Base-by-base conservation (phyloP, 768 basidiomycete genomes). In the Lactarius tabidus region DNA sequence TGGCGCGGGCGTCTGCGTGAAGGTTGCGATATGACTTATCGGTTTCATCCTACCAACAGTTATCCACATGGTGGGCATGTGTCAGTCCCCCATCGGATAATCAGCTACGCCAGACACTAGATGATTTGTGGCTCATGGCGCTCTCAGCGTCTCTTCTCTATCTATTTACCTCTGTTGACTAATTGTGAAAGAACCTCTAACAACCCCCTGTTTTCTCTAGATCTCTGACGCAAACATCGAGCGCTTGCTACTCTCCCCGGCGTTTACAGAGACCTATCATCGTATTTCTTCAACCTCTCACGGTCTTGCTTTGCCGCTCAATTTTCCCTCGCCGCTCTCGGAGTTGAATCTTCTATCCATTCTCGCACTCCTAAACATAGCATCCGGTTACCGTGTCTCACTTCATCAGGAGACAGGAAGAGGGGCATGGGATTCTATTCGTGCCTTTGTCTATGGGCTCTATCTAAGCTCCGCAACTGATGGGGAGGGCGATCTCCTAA, bases 341-440 rank as follows among this genome's bases (percentile, higher is more conserved):
- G 93, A 96, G 75, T 79, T 96, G 64, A 95, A 93, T 74, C 78
- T 95, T 33, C 77, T 95, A n/a, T 85, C 87, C 53, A 75, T 91
- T 9, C 83, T 94, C 48, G 85, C 87, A 2, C 80, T 94, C 18
- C 81, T 96, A 38, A 94, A 94, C 74, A 91, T 95, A 73, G 90
- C 83, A 6, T 91, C 90, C 1, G 90, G 90, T 39, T 95, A 90
- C 74, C 88, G 91, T 29, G 78, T 81, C 6, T 84, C 88, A 6
- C 80, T 95, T 43, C 91, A 91, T 74, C 75, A 76, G 17, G 84
- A 85, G 62, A 88, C 88, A 3, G 85, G 87, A 17, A 85, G 91
- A 48, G 92, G 93, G 26, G 91, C 91, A 67, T 93, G 87, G 83
- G 90, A 95, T 74, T 85, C 84, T 62, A 90, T 94, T 71, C 83